Percentiles rank a stretch among this genome's conserved stretches.
phyloP scores from a whole-genome alignment of 225 moss, liverwort and hornwort species.

The Bryoerythrophyllum caledonicum region DNA sequence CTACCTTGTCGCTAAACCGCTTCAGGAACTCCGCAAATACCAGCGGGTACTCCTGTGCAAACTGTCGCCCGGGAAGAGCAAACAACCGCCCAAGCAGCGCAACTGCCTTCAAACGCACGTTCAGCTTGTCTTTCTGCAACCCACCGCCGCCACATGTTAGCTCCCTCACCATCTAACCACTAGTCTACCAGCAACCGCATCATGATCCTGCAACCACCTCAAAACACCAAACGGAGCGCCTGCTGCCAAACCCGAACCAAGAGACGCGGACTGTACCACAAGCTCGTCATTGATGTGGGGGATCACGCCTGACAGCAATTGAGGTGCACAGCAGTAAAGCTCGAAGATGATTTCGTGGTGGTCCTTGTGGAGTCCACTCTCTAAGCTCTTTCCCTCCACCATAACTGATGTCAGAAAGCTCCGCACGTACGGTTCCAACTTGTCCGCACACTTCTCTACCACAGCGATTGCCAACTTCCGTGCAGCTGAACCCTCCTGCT shows the following conservation, averaged over 20 bases:
- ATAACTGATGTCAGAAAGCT: constrained; percentile 80
- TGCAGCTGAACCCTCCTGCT: constrained; percentile 79
- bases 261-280: constrained; percentile 52
- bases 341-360: constrained; percentile 84
- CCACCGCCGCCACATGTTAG: constrained; percentile 13
- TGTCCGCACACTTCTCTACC: constrained; percentile 86
- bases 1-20: constrained; percentile 71
- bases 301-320: constrained; percentile 78
- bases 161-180: neutral
- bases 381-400: constrained; percentile 74
- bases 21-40: constrained; percentile 84
- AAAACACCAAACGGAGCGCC: neutral
- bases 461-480: constrained; percentile 83
- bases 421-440: constrained; percentile 86
- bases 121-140: constrained; percentile 82
- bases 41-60: constrained; percentile 78
- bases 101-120: constrained; percentile 86
- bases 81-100: constrained; percentile 80
- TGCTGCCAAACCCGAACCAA: neutral
- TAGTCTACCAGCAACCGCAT: neutral
- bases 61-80: constrained; percentile 72
- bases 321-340: constrained; percentile 81
- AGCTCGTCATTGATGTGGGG: constrained; percentile 85
- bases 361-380: constrained; percentile 70
- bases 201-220: neutral